Evolutionary conservation across 164 flowering plant species (phyloP).

Genomic region (Piper betle): DNA sequence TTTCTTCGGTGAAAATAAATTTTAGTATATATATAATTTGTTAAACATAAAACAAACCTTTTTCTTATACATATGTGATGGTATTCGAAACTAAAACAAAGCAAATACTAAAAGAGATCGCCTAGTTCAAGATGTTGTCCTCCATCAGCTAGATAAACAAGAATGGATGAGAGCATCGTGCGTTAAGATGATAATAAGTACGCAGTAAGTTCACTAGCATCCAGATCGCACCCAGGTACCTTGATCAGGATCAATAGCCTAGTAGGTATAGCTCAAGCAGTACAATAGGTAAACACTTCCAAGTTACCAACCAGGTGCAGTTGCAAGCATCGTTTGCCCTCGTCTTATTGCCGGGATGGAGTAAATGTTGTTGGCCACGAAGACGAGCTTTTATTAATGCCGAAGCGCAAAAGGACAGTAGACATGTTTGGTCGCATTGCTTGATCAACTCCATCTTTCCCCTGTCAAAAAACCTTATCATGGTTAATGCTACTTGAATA

Average conservation of each 20-base stretch:
- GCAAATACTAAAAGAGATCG: too few relatives aligned
- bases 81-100: too few relatives aligned
- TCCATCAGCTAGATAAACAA: too few relatives aligned
- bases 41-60: too few relatives aligned
- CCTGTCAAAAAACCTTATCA: neutral
- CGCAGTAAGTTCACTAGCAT: too few relatives aligned
- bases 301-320: conserved; percentile 4
- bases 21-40: too few relatives aligned
- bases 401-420: conserved; percentile 3
- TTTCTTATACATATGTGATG: too few relatives aligned
- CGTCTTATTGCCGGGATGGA: conserved; percentile 4
- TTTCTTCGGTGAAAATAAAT: too few relatives aligned
- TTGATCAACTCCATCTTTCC: neutral
- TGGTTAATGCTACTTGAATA: neutral
- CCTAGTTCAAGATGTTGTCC: too few relatives aligned
- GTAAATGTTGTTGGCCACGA: neutral
- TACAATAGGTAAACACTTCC: neutral
- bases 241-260: neutral
- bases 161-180: too few relatives aligned
- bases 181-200: too few relatives aligned
- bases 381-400: conserved; percentile 7
- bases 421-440: conserved; percentile 1
- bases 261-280: too few relatives aligned
- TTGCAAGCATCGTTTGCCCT: neutral
- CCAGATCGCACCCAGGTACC: neutral